Percentiles rank a stretch among this genome's conserved stretches.
Evolutionary conservation across 768 basidiomycete genomes (phyloP).

Genomic region (Pisolithus orientalis): DNA sequence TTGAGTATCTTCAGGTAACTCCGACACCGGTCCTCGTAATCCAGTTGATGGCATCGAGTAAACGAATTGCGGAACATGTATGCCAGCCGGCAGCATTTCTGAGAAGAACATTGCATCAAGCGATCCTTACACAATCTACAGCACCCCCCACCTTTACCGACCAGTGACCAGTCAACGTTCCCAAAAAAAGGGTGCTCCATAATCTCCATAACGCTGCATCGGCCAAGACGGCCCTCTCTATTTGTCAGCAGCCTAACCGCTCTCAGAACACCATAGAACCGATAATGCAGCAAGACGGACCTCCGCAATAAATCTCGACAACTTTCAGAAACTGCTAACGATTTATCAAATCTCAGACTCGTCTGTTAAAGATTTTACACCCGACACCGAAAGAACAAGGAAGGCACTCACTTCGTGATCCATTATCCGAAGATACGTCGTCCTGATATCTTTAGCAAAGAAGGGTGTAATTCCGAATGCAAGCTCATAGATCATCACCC

Average conservation of each 20-base stretch:
- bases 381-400: neutral
- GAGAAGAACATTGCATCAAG: slow-evolving; percentile 3
- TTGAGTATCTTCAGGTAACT: slow-evolving; percentile 21
- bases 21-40: slow-evolving; percentile 19
- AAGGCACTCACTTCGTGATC: slow-evolving; percentile 54
- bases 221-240: slow-evolving; percentile 60
- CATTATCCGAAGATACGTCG: slow-evolving; percentile 78
- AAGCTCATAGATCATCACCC: slow-evolving; percentile 89
- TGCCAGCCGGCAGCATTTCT: slow-evolving; percentile 46
- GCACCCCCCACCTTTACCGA: slow-evolving; percentile 39
- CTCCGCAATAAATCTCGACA: slow-evolving; percentile 51
- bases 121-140: slow-evolving; percentile 1
- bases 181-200: slow-evolving; percentile 60
- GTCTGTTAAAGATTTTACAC: slow-evolving; percentile 32
- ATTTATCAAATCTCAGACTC: slow-evolving; percentile 51
- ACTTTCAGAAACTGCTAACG: slow-evolving; percentile 38
- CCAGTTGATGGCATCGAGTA: slow-evolving; percentile 41
- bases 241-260: slow-evolving; percentile 50
- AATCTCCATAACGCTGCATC: slow-evolving; percentile 53
- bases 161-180: slow-evolving; percentile 46
- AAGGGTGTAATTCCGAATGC: slow-evolving; percentile 82
- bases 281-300: slow-evolving; percentile 29
- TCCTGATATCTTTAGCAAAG: slow-evolving; percentile 79
- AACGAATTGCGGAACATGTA: slow-evolving; percentile 72
- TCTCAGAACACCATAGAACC: slow-evolving; percentile 4